A percentile compares a stretch with the other conserved stretches of the same genome.
Evolutionary conservation across 2,329 filamentous ascomycete genomes (phyloP).

Genomic region (Gnomoniopsis sp.): DNA sequence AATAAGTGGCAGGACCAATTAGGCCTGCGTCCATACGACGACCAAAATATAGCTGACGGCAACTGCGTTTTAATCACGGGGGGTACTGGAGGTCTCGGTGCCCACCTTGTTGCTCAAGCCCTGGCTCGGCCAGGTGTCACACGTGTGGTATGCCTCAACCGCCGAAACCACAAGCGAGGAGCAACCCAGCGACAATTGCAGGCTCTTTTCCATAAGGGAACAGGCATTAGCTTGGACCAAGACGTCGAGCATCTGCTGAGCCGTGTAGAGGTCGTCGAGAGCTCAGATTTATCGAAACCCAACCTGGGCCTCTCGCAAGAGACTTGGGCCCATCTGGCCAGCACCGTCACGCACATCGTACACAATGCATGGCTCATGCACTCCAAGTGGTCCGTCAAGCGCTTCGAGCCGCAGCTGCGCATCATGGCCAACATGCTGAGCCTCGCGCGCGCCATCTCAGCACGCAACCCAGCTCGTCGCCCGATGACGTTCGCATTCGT

Average conservation of each 20-base stretch:
- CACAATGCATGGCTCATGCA: conserved; percentile 53
- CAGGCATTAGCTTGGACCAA: conserved; percentile 27
- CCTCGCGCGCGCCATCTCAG: conserved; percentile 29
- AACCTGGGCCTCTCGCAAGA: conserved; percentile 37
- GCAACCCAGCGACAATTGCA: conserved; percentile 30
- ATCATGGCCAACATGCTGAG: conserved; percentile 44
- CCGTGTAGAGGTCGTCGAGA: conserved; percentile 33
- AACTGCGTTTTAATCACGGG: conserved; percentile 34
- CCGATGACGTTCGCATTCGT: conserved; percentile 37
- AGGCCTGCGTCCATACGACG: not conserved
- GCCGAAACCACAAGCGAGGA: conserved; percentile 25
- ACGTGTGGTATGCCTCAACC: conserved; percentile 43
- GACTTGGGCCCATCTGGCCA: conserved; percentile 35
- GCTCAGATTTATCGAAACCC: conserved; percentile 35
- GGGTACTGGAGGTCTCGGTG: conserved; percentile 35
- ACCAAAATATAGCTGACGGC: not conserved
- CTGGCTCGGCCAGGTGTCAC: conserved; percentile 26
- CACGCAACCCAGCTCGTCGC: conserved; percentile 13
- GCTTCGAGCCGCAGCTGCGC: conserved; percentile 40
- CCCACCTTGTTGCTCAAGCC: conserved; percentile 30
- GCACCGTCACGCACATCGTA: conserved; percentile 44
- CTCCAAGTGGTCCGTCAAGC: conserved; percentile 32
- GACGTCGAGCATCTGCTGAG: not conserved
- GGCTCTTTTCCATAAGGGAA: conserved; percentile 21
- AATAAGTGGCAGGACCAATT: not conserved